These are phyloP conservation scores for Lecanosticta acicola DNA, from an alignment of 2,329 filamentous ascomycete species.

Conservation along the genomic window DNA sequence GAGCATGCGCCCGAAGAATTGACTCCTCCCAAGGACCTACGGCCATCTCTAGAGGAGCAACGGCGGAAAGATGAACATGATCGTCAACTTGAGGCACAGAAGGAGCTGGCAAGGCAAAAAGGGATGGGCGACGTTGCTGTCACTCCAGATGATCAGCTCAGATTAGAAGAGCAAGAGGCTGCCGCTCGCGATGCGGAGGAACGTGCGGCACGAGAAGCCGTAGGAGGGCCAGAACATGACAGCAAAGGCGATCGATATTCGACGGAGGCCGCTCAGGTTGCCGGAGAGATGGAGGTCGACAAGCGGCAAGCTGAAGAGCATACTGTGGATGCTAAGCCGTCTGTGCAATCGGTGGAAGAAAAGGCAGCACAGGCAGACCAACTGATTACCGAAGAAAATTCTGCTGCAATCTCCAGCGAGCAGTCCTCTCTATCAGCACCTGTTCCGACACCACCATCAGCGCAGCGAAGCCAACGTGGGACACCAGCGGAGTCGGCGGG, in stretches of 20 bases:
- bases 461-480: neutral
- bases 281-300: slow-evolving; percentile 19
- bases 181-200: slow-evolving; percentile 34
- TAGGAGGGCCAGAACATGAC: slow-evolving; percentile 25
- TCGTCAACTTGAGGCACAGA: slow-evolving; percentile 45
- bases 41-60: slow-evolving; percentile 34
- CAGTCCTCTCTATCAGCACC: neutral
- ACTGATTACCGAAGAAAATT: slow-evolving; percentile 5
- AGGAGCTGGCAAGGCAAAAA: slow-evolving; percentile 41
- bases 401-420: slow-evolving; percentile 3
- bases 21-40: slow-evolving; percentile 29
- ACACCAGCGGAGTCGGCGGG: neutral
- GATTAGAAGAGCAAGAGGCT: slow-evolving; percentile 42
- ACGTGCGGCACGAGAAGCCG: slow-evolving; percentile 37
- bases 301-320: slow-evolving; percentile 9
- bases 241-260: slow-evolving; percentile 12
- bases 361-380: slow-evolving; percentile 22
- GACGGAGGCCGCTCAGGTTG: slow-evolving; percentile 24
- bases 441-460: neutral
- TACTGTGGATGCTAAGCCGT: slow-evolving; percentile 18
- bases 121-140: slow-evolving; percentile 41
- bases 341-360: slow-evolving; percentile 4
- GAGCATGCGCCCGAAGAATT: slow-evolving; percentile 25
- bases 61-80: slow-evolving; percentile 51
- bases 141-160: slow-evolving; percentile 56